Conservation (phyloP, 2,329 filamentous ascomycete genomes). For the Curvularia hawaiiensis region DNA sequence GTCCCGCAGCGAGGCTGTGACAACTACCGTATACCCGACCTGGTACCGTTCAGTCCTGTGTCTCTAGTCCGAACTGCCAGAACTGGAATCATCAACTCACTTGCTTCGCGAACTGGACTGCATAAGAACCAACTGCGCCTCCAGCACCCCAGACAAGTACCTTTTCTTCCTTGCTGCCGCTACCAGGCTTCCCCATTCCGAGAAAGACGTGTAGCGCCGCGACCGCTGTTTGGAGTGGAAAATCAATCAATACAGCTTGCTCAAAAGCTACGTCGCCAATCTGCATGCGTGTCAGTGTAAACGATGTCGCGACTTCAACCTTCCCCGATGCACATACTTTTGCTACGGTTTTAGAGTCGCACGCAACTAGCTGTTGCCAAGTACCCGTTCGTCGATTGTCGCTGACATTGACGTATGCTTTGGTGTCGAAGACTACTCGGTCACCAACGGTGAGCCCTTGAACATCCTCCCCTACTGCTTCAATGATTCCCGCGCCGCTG, state of each 20-base stretch:
- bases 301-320: background rate
- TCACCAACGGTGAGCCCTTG: conserved; percentile 51
- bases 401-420: conserved; percentile 25
- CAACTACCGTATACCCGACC: conserved; percentile 35
- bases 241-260: conserved; percentile 33
- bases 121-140: conserved; percentile 35
- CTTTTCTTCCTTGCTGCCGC: conserved; percentile 27
- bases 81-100: conserved; percentile 14
- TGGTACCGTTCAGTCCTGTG: conserved; percentile 5
- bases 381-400: conserved; percentile 29
- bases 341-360: conserved; percentile 24
- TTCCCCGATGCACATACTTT: conserved; percentile 22
- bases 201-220: conserved; percentile 36
- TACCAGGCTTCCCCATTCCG: conserved; percentile 29
- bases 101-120: conserved; percentile 32
- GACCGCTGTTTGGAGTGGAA: conserved; percentile 36
- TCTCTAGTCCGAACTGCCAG: background rate
- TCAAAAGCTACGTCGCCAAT: conserved; percentile 34
- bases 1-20: conserved; percentile 33
- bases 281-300: conserved; percentile 17
- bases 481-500: conserved; percentile 47
- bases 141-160: conserved; percentile 38
- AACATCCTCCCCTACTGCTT: conserved; percentile 54
- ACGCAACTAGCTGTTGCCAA: conserved; percentile 32
- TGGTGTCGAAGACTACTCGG: conserved; percentile 44